A percentile compares a stretch with the other conserved stretches of the same genome.
These are phyloP conservation scores for Aspergillus egyptiacus DNA, from an alignment of 495 filamentous ascomycete species.

Conservation along the genomic window DNA sequence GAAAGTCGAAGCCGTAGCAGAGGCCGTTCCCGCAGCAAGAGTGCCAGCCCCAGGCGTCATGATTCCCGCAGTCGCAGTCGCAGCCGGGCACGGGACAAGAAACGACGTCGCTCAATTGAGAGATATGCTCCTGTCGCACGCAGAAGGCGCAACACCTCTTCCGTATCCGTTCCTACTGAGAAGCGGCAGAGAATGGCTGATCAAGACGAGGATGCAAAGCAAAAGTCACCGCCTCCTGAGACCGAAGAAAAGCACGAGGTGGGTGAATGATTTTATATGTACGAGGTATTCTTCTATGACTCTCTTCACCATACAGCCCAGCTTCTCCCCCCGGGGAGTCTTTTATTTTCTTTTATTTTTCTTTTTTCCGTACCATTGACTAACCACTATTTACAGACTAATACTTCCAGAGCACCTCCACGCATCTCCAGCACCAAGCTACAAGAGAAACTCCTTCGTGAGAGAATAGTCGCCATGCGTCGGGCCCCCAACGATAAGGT, in stretches of 20 bases:
- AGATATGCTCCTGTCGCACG: slow-evolving; percentile 47
- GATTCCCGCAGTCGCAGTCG: slow-evolving; percentile 26
- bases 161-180: slow-evolving; percentile 46
- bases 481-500: slow-evolving; percentile 30
- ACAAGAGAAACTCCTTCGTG: slow-evolving; percentile 60
- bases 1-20: slow-evolving; percentile 40
- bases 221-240: slow-evolving; percentile 30
- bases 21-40: slow-evolving; percentile 35
- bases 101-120: slow-evolving; percentile 48
- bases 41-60: slow-evolving; percentile 25
- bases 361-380: background rate
- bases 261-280: slow-evolving; percentile 37
- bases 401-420: background rate
- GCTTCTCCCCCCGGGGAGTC: no score
- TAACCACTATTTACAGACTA: slow-evolving; percentile 15
- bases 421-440: slow-evolving; percentile 48
- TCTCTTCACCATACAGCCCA: background rate
- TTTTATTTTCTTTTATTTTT: no score
- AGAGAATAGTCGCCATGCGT: slow-evolving; percentile 55
- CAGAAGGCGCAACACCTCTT: slow-evolving; percentile 45
- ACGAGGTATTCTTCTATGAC: slow-evolving; percentile 11
- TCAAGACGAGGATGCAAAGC: slow-evolving; percentile 49
- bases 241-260: slow-evolving; percentile 38
- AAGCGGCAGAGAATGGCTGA: slow-evolving; percentile 55
- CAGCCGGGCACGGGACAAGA: slow-evolving; percentile 35